phyloP scores from a whole-genome alignment of 2,329 filamentous ascomycete species.

The Cladophialophora chaetospira region DNA sequence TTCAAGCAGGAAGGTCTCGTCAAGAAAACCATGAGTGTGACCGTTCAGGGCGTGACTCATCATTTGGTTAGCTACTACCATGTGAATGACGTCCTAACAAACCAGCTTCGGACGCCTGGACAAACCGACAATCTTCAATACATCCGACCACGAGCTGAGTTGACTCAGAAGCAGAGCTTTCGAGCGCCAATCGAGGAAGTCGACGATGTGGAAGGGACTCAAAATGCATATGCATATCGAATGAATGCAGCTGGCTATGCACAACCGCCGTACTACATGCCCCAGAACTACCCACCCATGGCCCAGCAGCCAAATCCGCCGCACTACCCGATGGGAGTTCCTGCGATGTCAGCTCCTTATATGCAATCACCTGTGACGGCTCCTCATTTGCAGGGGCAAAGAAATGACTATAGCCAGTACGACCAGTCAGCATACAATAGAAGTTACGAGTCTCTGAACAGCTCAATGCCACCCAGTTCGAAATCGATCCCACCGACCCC shows the following conservation, averaged over 20 bases:
- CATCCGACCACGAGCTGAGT: constrained; percentile 58
- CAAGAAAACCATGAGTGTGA: constrained; percentile 90
- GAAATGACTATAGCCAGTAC: constrained; percentile 32
- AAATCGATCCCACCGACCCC: constrained; percentile 30
- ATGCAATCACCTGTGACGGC: constrained; percentile 26
- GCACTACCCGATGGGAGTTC: constrained; percentile 27
- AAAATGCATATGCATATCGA: constrained; percentile 45
- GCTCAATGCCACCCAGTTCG: constrained; percentile 23
- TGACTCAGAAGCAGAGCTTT: constrained; percentile 67
- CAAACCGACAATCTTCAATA: constrained; percentile 54
- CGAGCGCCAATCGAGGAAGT: constrained; percentile 65
- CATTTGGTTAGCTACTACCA: constrained; percentile 90
- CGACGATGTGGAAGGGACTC: constrained; percentile 48
- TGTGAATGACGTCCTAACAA: constrained; percentile 71
- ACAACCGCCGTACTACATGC: constrained; percentile 26
- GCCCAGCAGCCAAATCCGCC: constrained; percentile 24
- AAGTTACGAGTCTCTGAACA: constrained; percentile 28
- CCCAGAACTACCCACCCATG: constrained; percentile 30
- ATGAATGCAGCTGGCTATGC: constrained; percentile 35
- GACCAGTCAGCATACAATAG: constrained; percentile 30
- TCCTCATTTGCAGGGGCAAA: constrained; percentile 25
- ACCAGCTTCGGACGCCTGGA: constrained; percentile 61
- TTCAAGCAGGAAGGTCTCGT: constrained; percentile 82
- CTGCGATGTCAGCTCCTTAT: constrained; percentile 29
- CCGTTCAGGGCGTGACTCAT: constrained; percentile 71